These are phyloP conservation scores for Salvia miltiorrhiza DNA, from an alignment of 257 asterid species.

Conservation along the genomic window DNA sequence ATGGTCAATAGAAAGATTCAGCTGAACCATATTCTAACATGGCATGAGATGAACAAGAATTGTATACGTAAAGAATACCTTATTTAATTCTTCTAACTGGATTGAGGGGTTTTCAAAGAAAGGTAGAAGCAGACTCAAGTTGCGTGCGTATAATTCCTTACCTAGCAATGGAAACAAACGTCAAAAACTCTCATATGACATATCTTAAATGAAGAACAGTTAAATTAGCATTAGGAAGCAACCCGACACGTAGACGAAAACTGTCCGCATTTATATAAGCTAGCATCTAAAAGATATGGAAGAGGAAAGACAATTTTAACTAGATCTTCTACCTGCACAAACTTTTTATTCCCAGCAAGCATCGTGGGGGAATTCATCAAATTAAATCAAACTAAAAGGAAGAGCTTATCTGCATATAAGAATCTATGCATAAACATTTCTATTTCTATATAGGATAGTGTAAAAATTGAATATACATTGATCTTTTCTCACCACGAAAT, in stretches of 20 bases:
- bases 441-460: not conserved
- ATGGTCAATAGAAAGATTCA: not conserved
- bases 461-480: not conserved
- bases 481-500: constrained; percentile 52
- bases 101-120: constrained; percentile 73
- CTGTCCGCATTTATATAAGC: not conserved
- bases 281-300: not conserved
- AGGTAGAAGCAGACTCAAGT: constrained; percentile 78
- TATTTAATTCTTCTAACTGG: constrained; percentile 49
- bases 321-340: not conserved
- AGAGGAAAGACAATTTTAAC: not conserved
- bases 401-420: not conserved
- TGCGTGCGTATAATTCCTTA: constrained; percentile 69
- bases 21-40: constrained; percentile 10
- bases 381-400: not conserved
- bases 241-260: not conserved
- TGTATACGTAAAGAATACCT: constrained; percentile 38
- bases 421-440: not conserved
- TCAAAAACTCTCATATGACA: not conserved
- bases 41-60: not conserved
- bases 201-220: not conserved
- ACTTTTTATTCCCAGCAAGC: not conserved
- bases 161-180: constrained; percentile 43
- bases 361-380: not conserved
- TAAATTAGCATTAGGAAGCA: not conserved